Base-by-base conservation (phyloP, 345 rosid species). In the Eutrema yunnanense region DNA sequence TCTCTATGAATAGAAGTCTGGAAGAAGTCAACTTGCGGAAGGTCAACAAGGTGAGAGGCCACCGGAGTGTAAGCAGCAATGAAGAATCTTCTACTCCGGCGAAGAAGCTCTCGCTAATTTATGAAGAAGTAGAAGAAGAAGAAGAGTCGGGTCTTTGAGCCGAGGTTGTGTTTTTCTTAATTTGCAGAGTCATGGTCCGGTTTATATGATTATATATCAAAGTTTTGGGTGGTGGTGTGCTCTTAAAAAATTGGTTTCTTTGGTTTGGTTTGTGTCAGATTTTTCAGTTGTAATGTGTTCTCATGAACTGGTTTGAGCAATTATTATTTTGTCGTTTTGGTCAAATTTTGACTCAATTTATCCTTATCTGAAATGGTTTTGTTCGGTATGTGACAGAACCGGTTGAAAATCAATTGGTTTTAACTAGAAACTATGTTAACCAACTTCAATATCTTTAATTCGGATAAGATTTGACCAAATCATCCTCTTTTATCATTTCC, bases 31-130 rank as follows among this genome's bases (percentile, higher is more conserved):
- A 62, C 73, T 47, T 16, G 89, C 65, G 3, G 79, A 78, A 6
- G 93, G 79, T 67, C 88, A 82, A 79, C 81, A 73, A 76, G 92
- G 90, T 54, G 98, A 92, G 84, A 80, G 90, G 76, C 97, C 99
- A 63, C 86, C 97, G 4, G 99, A 92, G 61, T 95, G 97, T 90
- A 95, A 95, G 90, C 97, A 95, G 78, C 98, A 90, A 84, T 92
- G 80, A 84, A 54, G 60, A 60, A 42, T 52, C 29, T 42, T 58
- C 61, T 9, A 48, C 7, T 22, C 34, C 5, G 22, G 44, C 3
- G 44, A 68, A 32, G 62, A 53, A 57, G 52, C 12, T 65, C n/a
- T 51, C 0, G n/a, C 38, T 27, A 52, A 51, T 38, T 9, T 38
- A 29, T 9, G 14, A n/a, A 30, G 53, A 62, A 57, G 62, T 8